These are phyloP conservation scores for Amaranthus palmeri DNA, from an alignment of 148 eudicot species.

Conservation along the genomic window DNA sequence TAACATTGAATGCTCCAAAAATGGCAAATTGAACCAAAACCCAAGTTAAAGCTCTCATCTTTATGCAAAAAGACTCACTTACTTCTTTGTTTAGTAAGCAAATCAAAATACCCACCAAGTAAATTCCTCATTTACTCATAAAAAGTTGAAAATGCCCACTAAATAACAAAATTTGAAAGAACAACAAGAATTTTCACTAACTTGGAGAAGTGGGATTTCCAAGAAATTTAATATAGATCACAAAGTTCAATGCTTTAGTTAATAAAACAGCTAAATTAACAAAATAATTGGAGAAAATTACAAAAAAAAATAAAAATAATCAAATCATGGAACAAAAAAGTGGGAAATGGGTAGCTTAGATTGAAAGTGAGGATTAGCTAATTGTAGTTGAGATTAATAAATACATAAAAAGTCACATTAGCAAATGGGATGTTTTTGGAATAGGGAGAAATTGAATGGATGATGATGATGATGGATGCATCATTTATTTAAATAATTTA, in stretches of 20 bases:
- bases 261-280: slow-evolving; percentile 6
- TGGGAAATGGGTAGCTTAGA: slow-evolving; percentile 40
- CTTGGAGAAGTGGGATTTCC: slow-evolving; percentile 26
- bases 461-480: too few relatives aligned
- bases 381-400: too few relatives aligned
- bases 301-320: neutral
- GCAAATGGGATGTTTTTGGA: too few relatives aligned
- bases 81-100: slow-evolving; percentile 3
- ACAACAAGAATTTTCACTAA: slow-evolving; percentile 14
- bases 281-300: neutral
- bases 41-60: slow-evolving; percentile 40
- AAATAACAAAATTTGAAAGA: neutral
- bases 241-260: slow-evolving; percentile 4
- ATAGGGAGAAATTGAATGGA: too few relatives aligned
- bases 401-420: too few relatives aligned
- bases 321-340: slow-evolving; percentile 4
- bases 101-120: slow-evolving; percentile 18
- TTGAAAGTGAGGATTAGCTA: slow-evolving; percentile 49
- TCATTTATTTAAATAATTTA: too few relatives aligned
- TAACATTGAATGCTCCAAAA: slow-evolving; percentile 36
- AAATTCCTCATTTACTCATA: slow-evolving; percentile 19
- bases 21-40: slow-evolving; percentile 37
- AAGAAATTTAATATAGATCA: slow-evolving; percentile 10
- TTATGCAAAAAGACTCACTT: slow-evolving; percentile 6
- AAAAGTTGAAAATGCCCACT: slow-evolving; percentile 5